A percentile compares a stretch with the other conserved stretches of the same genome.
Evolutionary conservation across 2,329 filamentous ascomycete species (phyloP).

Genomic region (Colletotrichum horii): DNA sequence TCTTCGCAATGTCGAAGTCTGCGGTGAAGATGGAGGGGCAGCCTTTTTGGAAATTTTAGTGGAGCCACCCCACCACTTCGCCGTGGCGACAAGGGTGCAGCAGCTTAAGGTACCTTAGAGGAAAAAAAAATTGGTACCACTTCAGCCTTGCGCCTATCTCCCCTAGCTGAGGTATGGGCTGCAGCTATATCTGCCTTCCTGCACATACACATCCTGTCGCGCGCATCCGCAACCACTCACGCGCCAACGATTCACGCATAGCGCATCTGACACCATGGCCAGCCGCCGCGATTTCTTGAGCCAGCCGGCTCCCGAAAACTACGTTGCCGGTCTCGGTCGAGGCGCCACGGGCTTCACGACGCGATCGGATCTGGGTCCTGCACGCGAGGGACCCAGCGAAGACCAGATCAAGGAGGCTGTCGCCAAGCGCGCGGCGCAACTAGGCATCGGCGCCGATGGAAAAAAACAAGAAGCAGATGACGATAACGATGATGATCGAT

Average conservation of each 20-base stretch:
- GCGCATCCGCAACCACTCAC: background rate
- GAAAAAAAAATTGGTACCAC: slow-evolving; percentile 17
- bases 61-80: background rate
- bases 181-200: background rate
- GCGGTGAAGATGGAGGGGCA: slow-evolving; percentile 23
- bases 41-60: slow-evolving; percentile 24
- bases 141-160: slow-evolving; percentile 21
- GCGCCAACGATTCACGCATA: background rate
- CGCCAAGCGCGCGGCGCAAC: slow-evolving; percentile 86
- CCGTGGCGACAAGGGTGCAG: slow-evolving; percentile 13
- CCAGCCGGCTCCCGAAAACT: slow-evolving; percentile 85
- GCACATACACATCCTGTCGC: background rate
- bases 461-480: slow-evolving; percentile 75
- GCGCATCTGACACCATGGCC: slow-evolving; percentile 46
- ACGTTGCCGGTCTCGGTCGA: slow-evolving; percentile 95
- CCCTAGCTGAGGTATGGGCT: background rate
- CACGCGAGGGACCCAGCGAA: slow-evolving; percentile 92
- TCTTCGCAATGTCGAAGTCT: slow-evolving; percentile 13
- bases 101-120: background rate
- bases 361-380: slow-evolving; percentile 92
- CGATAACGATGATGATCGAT: slow-evolving; percentile 79
- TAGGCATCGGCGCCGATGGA: slow-evolving; percentile 72
- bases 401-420: slow-evolving; percentile 99
- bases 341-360: slow-evolving; percentile 98
- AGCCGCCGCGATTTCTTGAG: slow-evolving; percentile 83